These are phyloP conservation scores for Agarophyton chilense DNA, from an alignment of 23 red algal species.

Conservation along the genomic window DNA sequence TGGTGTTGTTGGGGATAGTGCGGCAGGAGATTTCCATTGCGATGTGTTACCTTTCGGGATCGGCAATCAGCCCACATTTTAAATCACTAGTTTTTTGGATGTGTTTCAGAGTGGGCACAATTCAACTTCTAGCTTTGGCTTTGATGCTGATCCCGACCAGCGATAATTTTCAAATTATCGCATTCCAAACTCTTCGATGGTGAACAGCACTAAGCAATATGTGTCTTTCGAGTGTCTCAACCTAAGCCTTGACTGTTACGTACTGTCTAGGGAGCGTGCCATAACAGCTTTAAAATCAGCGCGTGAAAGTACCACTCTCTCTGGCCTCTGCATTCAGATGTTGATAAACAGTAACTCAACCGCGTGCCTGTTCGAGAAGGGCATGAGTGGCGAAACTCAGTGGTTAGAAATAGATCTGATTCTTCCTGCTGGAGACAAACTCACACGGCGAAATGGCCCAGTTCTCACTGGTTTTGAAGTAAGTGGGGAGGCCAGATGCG, in stretches of 20 bases:
- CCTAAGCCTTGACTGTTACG: background rate
- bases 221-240: background rate
- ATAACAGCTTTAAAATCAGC: too few relatives aligned
- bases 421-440: background rate
- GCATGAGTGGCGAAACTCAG: too few relatives aligned
- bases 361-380: too few relatives aligned
- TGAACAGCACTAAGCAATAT: background rate
- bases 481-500: background rate
- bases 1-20: background rate
- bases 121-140: too few relatives aligned
- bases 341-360: too few relatives aligned
- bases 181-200: background rate
- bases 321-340: too few relatives aligned
- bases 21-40: background rate
- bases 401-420: background rate
- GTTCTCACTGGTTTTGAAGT: background rate
- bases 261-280: background rate
- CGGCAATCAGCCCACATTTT: background rate
- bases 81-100: background rate
- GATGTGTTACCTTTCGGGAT: too few relatives aligned
- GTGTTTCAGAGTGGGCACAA: background rate
- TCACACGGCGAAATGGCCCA: background rate
- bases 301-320: too few relatives aligned
- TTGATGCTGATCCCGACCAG: background rate
- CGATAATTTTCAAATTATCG: background rate